Percentiles rank a stretch among this genome's conserved stretches.
Evolutionary conservation across 257 asterid genomes (phyloP).

Genomic region (Jaltomata sinuosa): DNA sequence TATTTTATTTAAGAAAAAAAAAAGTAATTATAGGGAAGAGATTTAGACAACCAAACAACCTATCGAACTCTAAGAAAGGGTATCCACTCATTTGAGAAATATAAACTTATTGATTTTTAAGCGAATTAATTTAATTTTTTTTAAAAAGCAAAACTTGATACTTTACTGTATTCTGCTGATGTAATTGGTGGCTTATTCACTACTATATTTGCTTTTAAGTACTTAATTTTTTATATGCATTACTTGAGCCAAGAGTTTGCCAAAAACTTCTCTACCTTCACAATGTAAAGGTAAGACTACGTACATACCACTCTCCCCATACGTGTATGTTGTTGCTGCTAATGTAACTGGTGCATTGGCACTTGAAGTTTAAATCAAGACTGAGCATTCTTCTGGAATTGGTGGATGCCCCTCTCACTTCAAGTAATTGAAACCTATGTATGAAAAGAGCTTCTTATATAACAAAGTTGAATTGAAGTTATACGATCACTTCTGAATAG

Average conservation of each 20-base stretch:
- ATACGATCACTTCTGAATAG: not conserved
- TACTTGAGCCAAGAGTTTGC: not conserved
- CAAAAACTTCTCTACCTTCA: not conserved
- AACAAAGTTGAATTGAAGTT: not conserved
- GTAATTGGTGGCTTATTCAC: not conserved
- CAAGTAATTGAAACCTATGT: not conserved
- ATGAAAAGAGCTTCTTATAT: not conserved
- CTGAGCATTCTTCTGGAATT: not conserved
- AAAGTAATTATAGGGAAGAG: no score
- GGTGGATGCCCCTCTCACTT: not conserved
- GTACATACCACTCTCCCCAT: not conserved
- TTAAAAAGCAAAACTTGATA: not conserved
- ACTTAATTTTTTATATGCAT: no score
- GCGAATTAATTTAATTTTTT: not conserved
- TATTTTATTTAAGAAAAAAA: no score
- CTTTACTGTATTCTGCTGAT: not conserved
- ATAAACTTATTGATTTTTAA: not conserved
- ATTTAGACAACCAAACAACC: no score
- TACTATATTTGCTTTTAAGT: not conserved
- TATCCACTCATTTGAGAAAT: not conserved
- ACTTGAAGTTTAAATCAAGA: not conserved
- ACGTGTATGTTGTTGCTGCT: not conserved
- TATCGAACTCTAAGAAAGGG: not conserved
- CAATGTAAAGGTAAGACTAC: not conserved
- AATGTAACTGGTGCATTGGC: not conserved